Conservation (phyloP, 805 yeast species). For the Zygosaccharomyces bisporus region DNA sequence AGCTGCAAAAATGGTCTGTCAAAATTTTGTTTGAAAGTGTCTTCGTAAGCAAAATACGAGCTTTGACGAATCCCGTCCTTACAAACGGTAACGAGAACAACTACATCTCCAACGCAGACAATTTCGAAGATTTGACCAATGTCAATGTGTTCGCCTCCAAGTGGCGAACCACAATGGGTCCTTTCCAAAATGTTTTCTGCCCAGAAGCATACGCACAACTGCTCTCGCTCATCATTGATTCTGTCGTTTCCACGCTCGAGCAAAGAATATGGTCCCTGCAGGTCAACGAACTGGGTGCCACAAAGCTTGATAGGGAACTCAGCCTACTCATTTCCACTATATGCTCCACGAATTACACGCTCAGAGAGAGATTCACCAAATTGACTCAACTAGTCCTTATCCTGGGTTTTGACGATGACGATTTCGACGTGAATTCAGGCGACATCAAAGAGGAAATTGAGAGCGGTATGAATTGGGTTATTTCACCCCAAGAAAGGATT, state of each 20-base stretch:
- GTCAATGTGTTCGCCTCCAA: slow-evolving; percentile 51
- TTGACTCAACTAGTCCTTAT: slow-evolving; percentile 82
- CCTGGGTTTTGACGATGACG: slow-evolving; percentile 75
- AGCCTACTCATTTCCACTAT: slow-evolving; percentile 69
- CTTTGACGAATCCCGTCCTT: slow-evolving; percentile 43
- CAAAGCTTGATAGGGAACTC: slow-evolving; percentile 78
- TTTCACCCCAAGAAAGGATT: slow-evolving; percentile 71
- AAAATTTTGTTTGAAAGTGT: slow-evolving; percentile 42
- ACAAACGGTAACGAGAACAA: slow-evolving; percentile 23
- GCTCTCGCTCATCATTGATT: slow-evolving; percentile 49
- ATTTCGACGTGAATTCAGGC: slow-evolving; percentile 33
- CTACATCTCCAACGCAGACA: slow-evolving; percentile 31
- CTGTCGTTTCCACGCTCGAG: slow-evolving; percentile 57
- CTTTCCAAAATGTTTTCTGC: slow-evolving; percentile 59
- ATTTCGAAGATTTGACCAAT: slow-evolving; percentile 37
- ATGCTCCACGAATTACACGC: slow-evolving; percentile 65
- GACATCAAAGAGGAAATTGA: slow-evolving; percentile 42
- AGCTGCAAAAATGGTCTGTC: slow-evolving; percentile 39
- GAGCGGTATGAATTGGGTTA: slow-evolving; percentile 56
- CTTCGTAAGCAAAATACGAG: slow-evolving; percentile 38
- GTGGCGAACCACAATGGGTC: slow-evolving; percentile 64
- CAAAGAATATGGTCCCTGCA: slow-evolving; percentile 62
- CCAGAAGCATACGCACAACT: slow-evolving; percentile 47
- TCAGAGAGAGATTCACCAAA: slow-evolving; percentile 73
- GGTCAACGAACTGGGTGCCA: slow-evolving; percentile 78